phyloP scores from a whole-genome alignment of 2,329 filamentous ascomycete species.

The Fusarium nematophilum region DNA sequence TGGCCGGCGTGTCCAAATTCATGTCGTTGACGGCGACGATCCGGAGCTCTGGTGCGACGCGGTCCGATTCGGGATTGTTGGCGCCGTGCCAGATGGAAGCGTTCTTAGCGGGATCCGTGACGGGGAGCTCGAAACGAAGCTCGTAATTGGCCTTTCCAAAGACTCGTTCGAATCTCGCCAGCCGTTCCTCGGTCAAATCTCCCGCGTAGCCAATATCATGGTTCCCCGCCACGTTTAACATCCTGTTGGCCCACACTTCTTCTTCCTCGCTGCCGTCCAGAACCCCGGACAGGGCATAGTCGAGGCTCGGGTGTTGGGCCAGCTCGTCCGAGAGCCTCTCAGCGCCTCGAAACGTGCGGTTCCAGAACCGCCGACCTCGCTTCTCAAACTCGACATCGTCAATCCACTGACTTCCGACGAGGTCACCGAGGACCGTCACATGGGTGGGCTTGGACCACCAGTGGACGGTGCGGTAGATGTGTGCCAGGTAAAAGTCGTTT shows the following conservation, averaged over 20 bases:
- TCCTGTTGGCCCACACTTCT: slow-evolving; percentile 74
- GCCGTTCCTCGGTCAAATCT: slow-evolving; percentile 80
- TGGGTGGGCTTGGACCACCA: slow-evolving; percentile 92
- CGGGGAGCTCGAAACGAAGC: slow-evolving; percentile 74
- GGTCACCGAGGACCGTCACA: slow-evolving; percentile 87
- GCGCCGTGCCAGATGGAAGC: slow-evolving; percentile 56
- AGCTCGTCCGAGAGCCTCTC: slow-evolving; percentile 70
- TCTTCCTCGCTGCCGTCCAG: slow-evolving; percentile 58
- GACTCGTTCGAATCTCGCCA: slow-evolving; percentile 82
- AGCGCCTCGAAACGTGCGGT: slow-evolving; percentile 77
- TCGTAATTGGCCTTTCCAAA: slow-evolving; percentile 96
- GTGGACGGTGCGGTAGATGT: slow-evolving; percentile 85
- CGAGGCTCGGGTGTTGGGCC: slow-evolving; percentile 59
- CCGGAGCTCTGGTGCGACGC: slow-evolving; percentile 75
- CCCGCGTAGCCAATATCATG: slow-evolving; percentile 98
- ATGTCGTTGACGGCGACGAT: slow-evolving; percentile 91
- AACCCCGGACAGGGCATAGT: slow-evolving; percentile 63
- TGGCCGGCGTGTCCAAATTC: slow-evolving; percentile 88
- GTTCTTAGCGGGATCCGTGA: slow-evolving; percentile 52
- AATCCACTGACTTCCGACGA: slow-evolving; percentile 97
- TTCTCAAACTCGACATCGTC: slow-evolving; percentile 83
- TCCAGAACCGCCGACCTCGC: slow-evolving; percentile 82
- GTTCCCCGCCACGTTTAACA: slow-evolving; percentile 94
- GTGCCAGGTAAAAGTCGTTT: slow-evolving; percentile 94
- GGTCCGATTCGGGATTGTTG: slow-evolving; percentile 59